Base-by-base conservation (phyloP, 2,329 filamentous ascomycete genomes). In the Aspergillus sp. region DNA sequence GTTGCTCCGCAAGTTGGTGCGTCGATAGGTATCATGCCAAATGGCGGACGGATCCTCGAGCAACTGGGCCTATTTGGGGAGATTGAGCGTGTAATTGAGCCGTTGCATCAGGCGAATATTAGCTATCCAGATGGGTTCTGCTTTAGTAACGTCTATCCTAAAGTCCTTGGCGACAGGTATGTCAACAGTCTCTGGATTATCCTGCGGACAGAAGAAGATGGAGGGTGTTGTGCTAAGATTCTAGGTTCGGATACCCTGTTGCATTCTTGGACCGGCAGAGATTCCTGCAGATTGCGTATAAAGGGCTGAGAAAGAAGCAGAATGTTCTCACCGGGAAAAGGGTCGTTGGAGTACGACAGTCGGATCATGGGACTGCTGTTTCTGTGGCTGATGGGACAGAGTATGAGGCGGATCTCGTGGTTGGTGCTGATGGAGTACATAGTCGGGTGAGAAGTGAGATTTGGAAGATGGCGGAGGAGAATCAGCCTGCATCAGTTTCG, bases 381-480 rank as follows among this genome's bases (percentile, higher is more conserved):
- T 63, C 64, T 7, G 76, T 73, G 41, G 65, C 60, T 0, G 74
- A 79, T 58, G 77, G 77, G 3, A 67, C 70, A 2, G 28, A 67
- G 0, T 76, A 76, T 60, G 21, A 69, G 0, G 79, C 76, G 0
- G 65, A 76, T 56, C 61, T 82, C 12, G 66, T 79, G 5, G 67
- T 79, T 13, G 79, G 78, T 10, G 77, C 77, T 5, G 80, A 82
- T 57, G 79, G 79, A 19, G 73, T 77, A 1, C 75, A 79, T 62
- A 80, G 78, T 65, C 70, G 62, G 36, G 71, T 76, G 10, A 72
- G 76, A 2, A 60, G 62, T 4, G 71, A 75, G 48, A 77, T 81
- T 69, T 72, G 70, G 64, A 58, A 63, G 9, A 30, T 64, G 2
- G 64, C 65, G 4, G 57, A 59, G 13, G 51, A 55, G 28, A 49